Conservation (phyloP, 148 eudicot genomes). For the Cornus kousa region DNA sequence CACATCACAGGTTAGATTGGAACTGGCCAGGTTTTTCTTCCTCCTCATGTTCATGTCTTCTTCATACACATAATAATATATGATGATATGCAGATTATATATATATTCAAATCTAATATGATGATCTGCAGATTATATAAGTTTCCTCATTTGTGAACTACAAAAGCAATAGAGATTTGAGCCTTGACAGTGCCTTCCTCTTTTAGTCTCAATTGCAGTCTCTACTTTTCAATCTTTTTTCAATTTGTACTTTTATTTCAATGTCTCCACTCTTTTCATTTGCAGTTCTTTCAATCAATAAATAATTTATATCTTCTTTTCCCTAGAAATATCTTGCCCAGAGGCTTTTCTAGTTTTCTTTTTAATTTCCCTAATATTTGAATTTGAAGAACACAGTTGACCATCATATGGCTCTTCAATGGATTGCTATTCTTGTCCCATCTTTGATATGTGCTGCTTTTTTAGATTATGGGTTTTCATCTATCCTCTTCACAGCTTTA, state of each 20-base stretch:
- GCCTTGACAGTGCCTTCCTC: neutral
- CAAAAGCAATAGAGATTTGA: slow-evolving; percentile 3
- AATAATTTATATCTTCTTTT: neutral
- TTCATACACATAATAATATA: neutral
- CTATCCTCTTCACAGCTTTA: slow-evolving; percentile 30
- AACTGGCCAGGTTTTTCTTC: neutral
- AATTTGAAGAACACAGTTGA: slow-evolving; percentile 25
- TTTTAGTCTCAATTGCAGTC: neutral
- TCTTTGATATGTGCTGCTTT: slow-evolving; percentile 25
- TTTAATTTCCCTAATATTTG: neutral
- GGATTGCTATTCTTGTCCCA: slow-evolving; percentile 36
- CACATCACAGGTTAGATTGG: slow-evolving; percentile 15
- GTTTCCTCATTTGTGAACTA: neutral
- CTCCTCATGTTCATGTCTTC: neutral
- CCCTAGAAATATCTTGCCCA: too few species aligned
- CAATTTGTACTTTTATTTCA: neutral
- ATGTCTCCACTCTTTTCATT: too few species aligned
- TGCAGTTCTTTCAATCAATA: neutral
- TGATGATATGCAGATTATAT: neutral
- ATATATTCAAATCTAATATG: too few species aligned
- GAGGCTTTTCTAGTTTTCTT: too few species aligned
- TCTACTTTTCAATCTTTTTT: neutral
- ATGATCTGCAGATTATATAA: neutral
- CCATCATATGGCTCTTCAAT: slow-evolving; percentile 30
- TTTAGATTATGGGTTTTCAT: slow-evolving; percentile 21